A percentile compares a stretch with the other conserved stretches of the same genome.
phyloP scores from a whole-genome alignment of 352 stramenopile genomes.

The Aphanomyces invadans region DNA sequence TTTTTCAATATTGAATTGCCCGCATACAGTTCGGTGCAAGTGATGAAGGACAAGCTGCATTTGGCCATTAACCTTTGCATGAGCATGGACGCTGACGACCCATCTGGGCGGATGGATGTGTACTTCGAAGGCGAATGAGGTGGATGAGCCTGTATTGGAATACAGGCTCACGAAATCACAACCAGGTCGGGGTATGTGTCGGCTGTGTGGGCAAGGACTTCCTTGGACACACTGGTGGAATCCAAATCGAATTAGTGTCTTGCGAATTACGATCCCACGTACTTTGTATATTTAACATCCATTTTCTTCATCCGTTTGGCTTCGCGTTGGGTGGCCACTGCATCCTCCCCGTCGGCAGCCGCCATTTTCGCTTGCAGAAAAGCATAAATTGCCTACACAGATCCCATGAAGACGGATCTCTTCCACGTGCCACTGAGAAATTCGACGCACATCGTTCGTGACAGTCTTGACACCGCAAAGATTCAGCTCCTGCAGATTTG shows the following conservation, averaged over 20 bases:
- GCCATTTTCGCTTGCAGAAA: conserved; percentile 57
- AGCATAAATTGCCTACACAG: conserved; percentile 62
- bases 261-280: conserved; percentile 26
- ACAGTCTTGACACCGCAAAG: conserved; percentile 83
- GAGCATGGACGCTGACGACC: conserved; percentile 74
- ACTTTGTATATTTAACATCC: conserved; percentile 85
- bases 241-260: background rate
- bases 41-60: conserved; percentile 63
- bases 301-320: conserved; percentile 84
- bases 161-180: conserved; percentile 44
- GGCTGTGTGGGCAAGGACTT: conserved; percentile 57
- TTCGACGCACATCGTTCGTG: conserved; percentile 67
- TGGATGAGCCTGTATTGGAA: no score
- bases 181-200: conserved; percentile 63
- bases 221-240: conserved; percentile 65
- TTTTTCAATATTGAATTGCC: conserved; percentile 83
- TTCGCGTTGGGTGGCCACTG: conserved; percentile 49
- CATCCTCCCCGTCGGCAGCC: conserved; percentile 21
- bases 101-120: conserved; percentile 52
- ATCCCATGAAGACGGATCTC: no score
- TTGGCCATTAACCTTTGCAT: conserved; percentile 71
- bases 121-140: conserved; percentile 55
- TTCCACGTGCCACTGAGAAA: no score
- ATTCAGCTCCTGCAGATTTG: conserved; percentile 82
- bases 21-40: conserved; percentile 56